phyloP scores from a whole-genome alignment of 768 basidiomycete genomes.

The Wakefieldia striispora region DNA sequence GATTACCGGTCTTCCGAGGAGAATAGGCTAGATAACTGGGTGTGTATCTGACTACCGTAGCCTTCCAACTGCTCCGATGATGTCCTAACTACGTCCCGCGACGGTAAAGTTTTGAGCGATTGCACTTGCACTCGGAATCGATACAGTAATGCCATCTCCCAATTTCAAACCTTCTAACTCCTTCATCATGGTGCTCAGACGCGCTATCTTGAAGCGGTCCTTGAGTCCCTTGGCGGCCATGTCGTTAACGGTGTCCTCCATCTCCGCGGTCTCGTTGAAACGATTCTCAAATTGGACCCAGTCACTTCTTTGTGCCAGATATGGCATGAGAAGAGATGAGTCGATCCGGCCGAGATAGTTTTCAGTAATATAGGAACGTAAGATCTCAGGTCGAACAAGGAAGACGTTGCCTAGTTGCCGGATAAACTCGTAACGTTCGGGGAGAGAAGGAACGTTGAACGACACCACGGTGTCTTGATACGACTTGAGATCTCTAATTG shows the following conservation, averaged over 20 bases:
- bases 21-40: constrained; percentile 43
- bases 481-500: constrained; percentile 85
- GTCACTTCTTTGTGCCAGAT: constrained; percentile 86
- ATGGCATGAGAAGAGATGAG: constrained; percentile 80
- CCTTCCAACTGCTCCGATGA: background rate
- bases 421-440: constrained; percentile 97
- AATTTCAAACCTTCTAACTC: constrained; percentile 70
- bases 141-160: constrained; percentile 56
- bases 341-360: constrained; percentile 93
- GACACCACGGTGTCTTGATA: constrained; percentile 88
- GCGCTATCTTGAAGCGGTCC: constrained; percentile 59
- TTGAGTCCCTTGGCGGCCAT: constrained; percentile 47
- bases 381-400: constrained; percentile 91
- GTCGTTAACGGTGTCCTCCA: constrained; percentile 40
- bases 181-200: constrained; percentile 84
- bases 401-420: constrained; percentile 96
- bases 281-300: constrained; percentile 85
- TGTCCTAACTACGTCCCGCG: constrained; percentile 43
- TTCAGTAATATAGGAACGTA: constrained; percentile 94
- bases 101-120: constrained; percentile 55
- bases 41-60: constrained; percentile 2
- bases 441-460: constrained; percentile 81
- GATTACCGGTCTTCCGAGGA: constrained; percentile 75
- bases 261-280: constrained; percentile 60
- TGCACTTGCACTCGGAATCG: constrained; percentile 47